These are phyloP conservation scores for Collybia sordida DNA, from an alignment of 768 basidiomycete genomes.

Conservation along the genomic window DNA sequence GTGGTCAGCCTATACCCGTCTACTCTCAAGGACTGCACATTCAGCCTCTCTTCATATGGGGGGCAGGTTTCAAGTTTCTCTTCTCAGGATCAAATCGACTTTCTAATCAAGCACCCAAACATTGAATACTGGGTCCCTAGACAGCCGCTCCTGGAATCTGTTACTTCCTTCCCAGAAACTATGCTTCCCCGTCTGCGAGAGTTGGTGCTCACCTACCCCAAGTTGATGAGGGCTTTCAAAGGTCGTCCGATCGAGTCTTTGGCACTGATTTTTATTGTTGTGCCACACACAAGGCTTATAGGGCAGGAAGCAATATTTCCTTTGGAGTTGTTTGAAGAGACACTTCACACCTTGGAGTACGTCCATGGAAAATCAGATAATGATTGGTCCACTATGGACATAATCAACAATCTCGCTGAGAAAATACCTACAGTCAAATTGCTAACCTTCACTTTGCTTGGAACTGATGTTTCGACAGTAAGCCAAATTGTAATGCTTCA, in stretches of 20 bases:
- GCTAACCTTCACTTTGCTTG: too few relatives aligned
- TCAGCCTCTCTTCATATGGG: not conserved
- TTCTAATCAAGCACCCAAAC: not conserved
- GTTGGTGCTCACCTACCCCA: not conserved
- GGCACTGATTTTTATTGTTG: not conserved
- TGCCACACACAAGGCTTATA: not conserved
- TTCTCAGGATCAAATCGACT: not conserved
- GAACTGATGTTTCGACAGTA: too few relatives aligned
- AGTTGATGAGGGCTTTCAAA: not conserved
- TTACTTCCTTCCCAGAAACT: not conserved
- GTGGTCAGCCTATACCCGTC: not conserved
- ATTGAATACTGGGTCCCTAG: conserved; percentile 7
- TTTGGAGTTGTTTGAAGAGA: not conserved
- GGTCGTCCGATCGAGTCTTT: conserved; percentile 5
- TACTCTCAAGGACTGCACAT: conserved; percentile 5
- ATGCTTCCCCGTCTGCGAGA: not conserved
- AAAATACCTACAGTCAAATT: too few relatives aligned
- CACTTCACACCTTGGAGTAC: too few relatives aligned
- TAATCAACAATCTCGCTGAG: not conserved
- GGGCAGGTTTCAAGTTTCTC: not conserved
- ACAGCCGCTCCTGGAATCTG: not conserved
- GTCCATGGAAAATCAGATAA: too few relatives aligned
- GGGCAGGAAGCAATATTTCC: not conserved
- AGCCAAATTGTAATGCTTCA: too few relatives aligned
- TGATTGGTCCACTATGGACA: not conserved